A percentile compares a stretch with the other conserved stretches of the same genome.
phyloP scores from a whole-genome alignment of 2,329 filamentous ascomycete genomes.

The Tolypocladium capitatum region DNA sequence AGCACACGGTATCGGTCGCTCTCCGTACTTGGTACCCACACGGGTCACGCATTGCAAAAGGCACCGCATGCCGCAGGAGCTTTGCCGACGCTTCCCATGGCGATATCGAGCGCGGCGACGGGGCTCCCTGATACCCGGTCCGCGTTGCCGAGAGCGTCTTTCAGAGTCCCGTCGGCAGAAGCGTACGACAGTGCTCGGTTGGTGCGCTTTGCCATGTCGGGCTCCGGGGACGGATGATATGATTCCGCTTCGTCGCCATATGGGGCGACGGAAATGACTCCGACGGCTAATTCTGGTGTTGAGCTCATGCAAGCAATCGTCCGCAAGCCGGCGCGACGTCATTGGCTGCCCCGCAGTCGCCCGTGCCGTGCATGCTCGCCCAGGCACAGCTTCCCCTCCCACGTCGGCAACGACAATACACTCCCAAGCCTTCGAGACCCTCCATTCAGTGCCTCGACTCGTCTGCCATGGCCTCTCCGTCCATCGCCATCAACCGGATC shows the following conservation, averaged over 20 bases:
- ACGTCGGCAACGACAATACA: no score
- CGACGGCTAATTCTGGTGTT: no score
- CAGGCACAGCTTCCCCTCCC: neutral
- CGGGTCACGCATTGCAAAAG: neutral
- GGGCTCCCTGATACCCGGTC: no score
- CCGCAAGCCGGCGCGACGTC: neutral
- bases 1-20: no score
- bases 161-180: no score
- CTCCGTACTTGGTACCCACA: no score
- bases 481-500: conserved; percentile 51
- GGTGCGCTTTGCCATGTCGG: neutral
- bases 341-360: neutral
- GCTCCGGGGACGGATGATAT: neutral
- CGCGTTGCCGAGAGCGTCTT: no score
- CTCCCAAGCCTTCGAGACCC: neutral
- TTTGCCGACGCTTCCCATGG: no score
- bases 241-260: neutral
- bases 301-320: neutral
- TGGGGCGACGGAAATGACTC: neutral
- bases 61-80: neutral
- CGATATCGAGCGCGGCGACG: no score
- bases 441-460: neutral
- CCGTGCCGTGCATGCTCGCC: neutral
- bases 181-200: no score
- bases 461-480: conserved; percentile 22